Evolutionary conservation across 2,329 filamentous ascomycete genomes (phyloP), one percentile per base, ranked within the genome.

Genomic region (Talaromyces sp.): DNA sequence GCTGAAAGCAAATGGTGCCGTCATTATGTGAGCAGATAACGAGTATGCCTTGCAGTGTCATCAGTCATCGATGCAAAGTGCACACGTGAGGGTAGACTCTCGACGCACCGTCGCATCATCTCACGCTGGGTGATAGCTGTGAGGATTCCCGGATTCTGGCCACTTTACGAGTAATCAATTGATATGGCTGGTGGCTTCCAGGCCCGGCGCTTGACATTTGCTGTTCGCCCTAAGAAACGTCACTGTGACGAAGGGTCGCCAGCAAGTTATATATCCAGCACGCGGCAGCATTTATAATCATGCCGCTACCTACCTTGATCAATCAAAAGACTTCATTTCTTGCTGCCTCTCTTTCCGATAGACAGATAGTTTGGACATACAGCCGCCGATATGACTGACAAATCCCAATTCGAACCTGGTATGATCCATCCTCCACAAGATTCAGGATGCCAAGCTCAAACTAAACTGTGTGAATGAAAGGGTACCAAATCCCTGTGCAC

Each of bases 401-500:
- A 73, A 56, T 74, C 74, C 16, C 75, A 77, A 58, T 78, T 77
- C 59, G 67, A 75, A 66, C 67, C 72, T 43, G 75, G 75, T 76
- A 70, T 41, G 66, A 66, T 56, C 35, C 13, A 7, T 31, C 7
- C 11, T 22, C 31, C 24, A 7, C 33, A 14, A 14, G 11, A n/a
- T 10, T 1, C 16, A 19, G 22, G 24, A 19, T 10, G 35, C 45
- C 31, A 35, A 52, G 22, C 14, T 14, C 37, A 14, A 2, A 22
- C 19, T 61, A 16, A 45, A 4, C 8, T 14, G 14, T 14, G 14
- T 8, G 11, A 31, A 4, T 3, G 1, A 50, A 57, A 66, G 84
- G 83, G 45, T 80, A 85, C 70, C 73, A 81, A 67, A 75, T 83
- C 11, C 82, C 82, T 1, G 78, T 87, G 52, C 80, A 83, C 39